Percentiles rank a stretch among this genome's conserved stretches.
Evolutionary conservation across 495 filamentous ascomycete genomes (phyloP).

Genomic region (Cercophora scortea): DNA sequence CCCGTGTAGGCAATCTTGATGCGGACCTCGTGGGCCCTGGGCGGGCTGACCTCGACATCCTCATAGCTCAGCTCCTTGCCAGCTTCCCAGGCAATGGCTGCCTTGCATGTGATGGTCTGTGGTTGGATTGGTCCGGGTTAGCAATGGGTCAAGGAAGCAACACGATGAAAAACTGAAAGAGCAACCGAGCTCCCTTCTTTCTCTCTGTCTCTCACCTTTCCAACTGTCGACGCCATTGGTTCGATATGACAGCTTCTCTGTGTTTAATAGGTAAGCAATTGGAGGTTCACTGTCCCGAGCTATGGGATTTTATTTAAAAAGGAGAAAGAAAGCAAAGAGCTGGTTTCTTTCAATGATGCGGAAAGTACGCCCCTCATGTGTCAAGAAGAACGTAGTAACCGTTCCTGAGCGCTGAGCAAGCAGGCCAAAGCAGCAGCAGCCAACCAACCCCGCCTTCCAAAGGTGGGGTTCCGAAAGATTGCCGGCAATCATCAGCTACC

Average conservation of each 20-base stretch:
- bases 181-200: too few relatives aligned
- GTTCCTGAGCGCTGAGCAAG: too few relatives aligned
- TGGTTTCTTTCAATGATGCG: too few relatives aligned
- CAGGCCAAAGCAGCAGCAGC: too few relatives aligned
- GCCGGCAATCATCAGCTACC: slow-evolving; percentile 5
- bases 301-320: too few relatives aligned
- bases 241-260: neutral
- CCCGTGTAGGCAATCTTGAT: slow-evolving; percentile 96
- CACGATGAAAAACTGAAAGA: too few relatives aligned
- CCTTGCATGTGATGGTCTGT: slow-evolving; percentile 57
- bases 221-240: slow-evolving; percentile 40
- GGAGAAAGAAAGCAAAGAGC: too few relatives aligned
- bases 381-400: too few relatives aligned
- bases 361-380: too few relatives aligned
- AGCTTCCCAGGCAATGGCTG: slow-evolving; percentile 93
- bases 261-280: neutral
- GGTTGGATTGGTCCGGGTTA: too few relatives aligned
- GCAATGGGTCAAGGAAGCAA: too few relatives aligned
- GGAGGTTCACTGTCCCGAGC: too few relatives aligned
- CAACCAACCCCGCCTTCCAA: slow-evolving; percentile 1
- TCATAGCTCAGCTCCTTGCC: slow-evolving; percentile 83
- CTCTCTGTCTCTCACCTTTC: slow-evolving; percentile 29
- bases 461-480: slow-evolving; percentile 17
- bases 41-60: slow-evolving; percentile 84
- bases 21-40: slow-evolving; percentile 91